Base-by-base conservation (phyloP, 2,329 filamentous ascomycete species). In the Pseudogymnoascus destructans region DNA sequence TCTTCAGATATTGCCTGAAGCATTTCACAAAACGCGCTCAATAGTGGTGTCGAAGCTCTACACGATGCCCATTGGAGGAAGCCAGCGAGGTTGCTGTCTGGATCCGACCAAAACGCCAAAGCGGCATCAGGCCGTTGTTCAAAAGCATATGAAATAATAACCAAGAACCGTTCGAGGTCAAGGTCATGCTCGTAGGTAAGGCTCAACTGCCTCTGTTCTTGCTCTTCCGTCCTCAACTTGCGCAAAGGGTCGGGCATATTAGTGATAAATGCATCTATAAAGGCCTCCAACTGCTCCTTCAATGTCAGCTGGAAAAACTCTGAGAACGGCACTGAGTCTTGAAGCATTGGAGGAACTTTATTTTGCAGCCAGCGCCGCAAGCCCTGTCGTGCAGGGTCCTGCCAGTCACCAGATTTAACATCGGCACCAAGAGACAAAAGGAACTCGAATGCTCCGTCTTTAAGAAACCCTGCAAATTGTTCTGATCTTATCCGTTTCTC, bases 61-160 rank as follows among this genome's bases (percentile, higher is more conserved):
- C 89, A 86, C 3, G 93, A 95, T n/a, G 91, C 88, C 93, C 93
- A 98, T 63, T 95, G 88, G 69, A 98, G 79, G 69, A 98, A 98
- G 0, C 93, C 93, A 62, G 91, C 88, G 30, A 98, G 75, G 64
- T 96, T 95, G 67, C 90, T 90, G 66, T 98, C 93, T 1, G 87
- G 84, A 67, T 96, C 91, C 30, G 81, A 80, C 93, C 93, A 98
- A 65, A 97, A 97, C 49, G 85, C 86, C 66, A 88, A 82, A 8
- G 91, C 89, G 23, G 89, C 86, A 57, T 95, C 89, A 13, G 87
- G 81, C 33, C 90, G 85, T 27, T 86, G 83, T 66, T 97, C 89
- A 67, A 92, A 98, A 3, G 90, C 82, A 68, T 93, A 95, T 3
- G 93, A 87, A 61, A 97, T 92, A 61, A 97, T 85, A 62, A 97